A percentile compares a stretch with the other conserved stretches of the same genome.
Evolutionary conservation across 2,329 filamentous ascomycete species (phyloP).

Genomic region (Cadophora gregata): DNA sequence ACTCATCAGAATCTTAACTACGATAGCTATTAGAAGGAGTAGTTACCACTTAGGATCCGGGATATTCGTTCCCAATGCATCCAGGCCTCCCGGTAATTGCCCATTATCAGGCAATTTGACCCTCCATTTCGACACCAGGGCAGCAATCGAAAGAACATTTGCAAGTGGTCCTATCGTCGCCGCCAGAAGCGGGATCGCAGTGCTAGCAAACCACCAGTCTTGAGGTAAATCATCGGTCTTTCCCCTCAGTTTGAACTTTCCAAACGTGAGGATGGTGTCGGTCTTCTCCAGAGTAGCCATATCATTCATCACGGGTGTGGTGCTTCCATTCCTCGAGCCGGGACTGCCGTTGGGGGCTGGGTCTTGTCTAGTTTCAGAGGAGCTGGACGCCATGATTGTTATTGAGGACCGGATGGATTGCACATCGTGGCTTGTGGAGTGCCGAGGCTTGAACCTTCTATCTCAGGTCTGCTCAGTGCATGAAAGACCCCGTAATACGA

Average conservation of each 20-base stretch:
- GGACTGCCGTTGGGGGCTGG: neutral
- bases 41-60: constrained; percentile 64
- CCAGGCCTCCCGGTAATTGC: constrained; percentile 49
- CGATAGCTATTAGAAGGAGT: neutral
- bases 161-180: constrained; percentile 74
- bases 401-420: constrained; percentile 4
- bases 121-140: constrained; percentile 69
- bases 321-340: neutral
- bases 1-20: neutral
- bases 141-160: constrained; percentile 71
- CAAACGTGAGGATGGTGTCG: constrained; percentile 37
- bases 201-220: constrained; percentile 50
- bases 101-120: constrained; percentile 54
- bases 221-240: constrained; percentile 45
- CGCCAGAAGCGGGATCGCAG: constrained; percentile 62
- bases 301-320: constrained; percentile 14
- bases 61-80: constrained; percentile 59
- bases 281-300: constrained; percentile 20
- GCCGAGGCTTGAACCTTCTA: neutral
- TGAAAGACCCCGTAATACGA: too few relatives aligned
- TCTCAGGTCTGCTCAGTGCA: neutral
- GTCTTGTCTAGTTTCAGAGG: constrained; percentile 9
- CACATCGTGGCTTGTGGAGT: neutral
- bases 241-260: constrained; percentile 43
- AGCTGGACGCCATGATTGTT: constrained; percentile 25